A percentile compares a stretch with the other conserved stretches of the same genome.
Evolutionary conservation across 2,329 filamentous ascomycete genomes (phyloP).

Genomic region (Colletotrichum sp.): DNA sequence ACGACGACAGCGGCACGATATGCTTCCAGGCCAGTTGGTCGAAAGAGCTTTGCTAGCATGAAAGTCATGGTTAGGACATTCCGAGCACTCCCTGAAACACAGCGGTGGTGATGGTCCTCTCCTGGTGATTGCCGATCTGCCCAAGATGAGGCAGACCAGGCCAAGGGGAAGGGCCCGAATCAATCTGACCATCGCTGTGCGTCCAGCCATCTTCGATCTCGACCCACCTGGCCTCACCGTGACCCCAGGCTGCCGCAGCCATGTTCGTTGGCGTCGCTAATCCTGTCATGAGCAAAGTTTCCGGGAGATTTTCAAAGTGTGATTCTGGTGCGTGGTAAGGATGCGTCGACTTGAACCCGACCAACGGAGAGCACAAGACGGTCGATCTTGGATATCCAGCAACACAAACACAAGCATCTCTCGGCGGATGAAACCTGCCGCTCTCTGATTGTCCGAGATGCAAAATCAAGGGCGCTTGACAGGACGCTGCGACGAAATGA

Average conservation of each 20-base stretch:
- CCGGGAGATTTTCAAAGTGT: neutral
- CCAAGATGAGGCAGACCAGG: neutral
- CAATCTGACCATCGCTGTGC: neutral
- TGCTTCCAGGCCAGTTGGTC: neutral
- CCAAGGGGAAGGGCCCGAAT: neutral
- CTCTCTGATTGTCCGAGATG: neutral
- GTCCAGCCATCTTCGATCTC: conserved; percentile 5
- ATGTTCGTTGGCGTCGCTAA: neutral
- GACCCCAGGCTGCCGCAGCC: neutral
- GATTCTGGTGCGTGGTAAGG: neutral
- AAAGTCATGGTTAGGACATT: neutral
- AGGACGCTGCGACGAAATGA: neutral
- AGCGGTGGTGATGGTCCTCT: neutral
- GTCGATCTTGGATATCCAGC: neutral
- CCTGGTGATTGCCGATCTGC: conserved; percentile 4
- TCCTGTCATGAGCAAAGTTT: neutral
- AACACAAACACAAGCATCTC: neutral
- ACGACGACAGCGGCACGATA: neutral
- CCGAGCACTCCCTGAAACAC: conserved; percentile 3
- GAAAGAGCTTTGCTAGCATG: neutral
- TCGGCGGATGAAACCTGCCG: neutral
- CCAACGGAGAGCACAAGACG: neutral
- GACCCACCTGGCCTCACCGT: neutral
- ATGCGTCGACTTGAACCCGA: neutral
- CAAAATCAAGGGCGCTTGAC: neutral